Conservation (phyloP, 257 asterid species). For the Plantago ovata region DNA sequence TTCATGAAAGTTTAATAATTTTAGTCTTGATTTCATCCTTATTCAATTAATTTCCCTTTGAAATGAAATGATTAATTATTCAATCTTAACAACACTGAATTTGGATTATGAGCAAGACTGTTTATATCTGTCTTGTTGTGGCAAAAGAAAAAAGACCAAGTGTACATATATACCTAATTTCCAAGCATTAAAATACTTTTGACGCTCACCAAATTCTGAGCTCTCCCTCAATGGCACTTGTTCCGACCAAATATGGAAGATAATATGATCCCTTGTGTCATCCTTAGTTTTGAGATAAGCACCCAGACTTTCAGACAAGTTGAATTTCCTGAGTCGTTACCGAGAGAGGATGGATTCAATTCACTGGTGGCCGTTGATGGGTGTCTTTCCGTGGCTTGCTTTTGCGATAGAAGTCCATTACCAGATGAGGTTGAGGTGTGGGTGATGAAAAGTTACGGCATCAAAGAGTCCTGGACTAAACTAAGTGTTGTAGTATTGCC, state of each 20-base stretch:
- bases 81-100: no score
- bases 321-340: background rate
- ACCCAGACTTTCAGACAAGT: background rate
- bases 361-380: background rate
- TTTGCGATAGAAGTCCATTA: background rate
- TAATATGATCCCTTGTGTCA: background rate
- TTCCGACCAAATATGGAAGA: background rate
- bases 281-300: background rate
- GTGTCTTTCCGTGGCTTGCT: constrained; percentile 3
- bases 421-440: constrained; percentile 1
- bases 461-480: constrained; percentile 6
- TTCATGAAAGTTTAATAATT: no score
- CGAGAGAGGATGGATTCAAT: no score
- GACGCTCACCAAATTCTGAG: background rate
- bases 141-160: no score
- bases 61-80: no score
- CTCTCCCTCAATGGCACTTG: constrained; percentile 5
- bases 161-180: no score
- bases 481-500: no score
- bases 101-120: no score
- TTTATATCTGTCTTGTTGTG: no score
- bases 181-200: no score
- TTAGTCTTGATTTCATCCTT: no score
- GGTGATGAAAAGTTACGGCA: constrained; percentile 18
- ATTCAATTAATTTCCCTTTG: no score